Evolutionary conservation across 331 rosid species (phyloP).

Genomic region (Spiraea crenata): DNA sequence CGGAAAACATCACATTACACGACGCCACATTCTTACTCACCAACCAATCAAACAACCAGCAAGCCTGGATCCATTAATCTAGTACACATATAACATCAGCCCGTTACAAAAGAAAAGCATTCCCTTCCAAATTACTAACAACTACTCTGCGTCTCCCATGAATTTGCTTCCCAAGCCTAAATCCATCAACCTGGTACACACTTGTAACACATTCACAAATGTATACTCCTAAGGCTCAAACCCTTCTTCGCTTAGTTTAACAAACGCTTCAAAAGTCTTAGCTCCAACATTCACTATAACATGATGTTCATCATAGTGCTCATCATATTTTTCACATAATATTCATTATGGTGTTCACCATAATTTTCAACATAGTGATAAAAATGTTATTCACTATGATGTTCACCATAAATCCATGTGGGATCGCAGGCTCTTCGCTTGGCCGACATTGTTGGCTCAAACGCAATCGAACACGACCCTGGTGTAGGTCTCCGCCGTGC

Average conservation of each 20-base stretch:
- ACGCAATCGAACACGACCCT: constrained; percentile 54
- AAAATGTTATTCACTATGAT: too few species aligned
- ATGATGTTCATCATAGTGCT: too few species aligned
- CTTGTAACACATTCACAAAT: constrained; percentile 22
- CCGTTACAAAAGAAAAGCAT: constrained; percentile 21
- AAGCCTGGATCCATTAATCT: constrained; percentile 22
- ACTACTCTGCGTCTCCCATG: constrained; percentile 32
- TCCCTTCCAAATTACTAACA: constrained; percentile 15
- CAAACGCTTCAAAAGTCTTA: constrained; percentile 37
- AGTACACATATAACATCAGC: constrained; percentile 25
- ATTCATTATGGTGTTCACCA: too few species aligned
- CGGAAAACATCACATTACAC: constrained; percentile 26
- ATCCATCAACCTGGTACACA: constrained; percentile 18
- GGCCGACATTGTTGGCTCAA: constrained; percentile 44
- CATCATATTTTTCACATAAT: too few species aligned
- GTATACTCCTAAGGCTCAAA: constrained; percentile 28
- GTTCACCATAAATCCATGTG: constrained; percentile 42
- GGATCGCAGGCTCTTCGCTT: constrained; percentile 55
- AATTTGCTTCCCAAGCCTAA: constrained; percentile 29
- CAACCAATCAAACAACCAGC: constrained; percentile 27
- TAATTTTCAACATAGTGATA: too few species aligned
- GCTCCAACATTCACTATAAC: constrained; percentile 29
- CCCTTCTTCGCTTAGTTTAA: constrained; percentile 50
- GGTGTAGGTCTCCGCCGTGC: constrained; percentile 49
- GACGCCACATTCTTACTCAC: constrained; percentile 23